A percentile compares a stretch with the other conserved stretches of the same genome.
phyloP scores from a whole-genome alignment of 73 alveolate species.

The Paramecium biaurelia region DNA sequence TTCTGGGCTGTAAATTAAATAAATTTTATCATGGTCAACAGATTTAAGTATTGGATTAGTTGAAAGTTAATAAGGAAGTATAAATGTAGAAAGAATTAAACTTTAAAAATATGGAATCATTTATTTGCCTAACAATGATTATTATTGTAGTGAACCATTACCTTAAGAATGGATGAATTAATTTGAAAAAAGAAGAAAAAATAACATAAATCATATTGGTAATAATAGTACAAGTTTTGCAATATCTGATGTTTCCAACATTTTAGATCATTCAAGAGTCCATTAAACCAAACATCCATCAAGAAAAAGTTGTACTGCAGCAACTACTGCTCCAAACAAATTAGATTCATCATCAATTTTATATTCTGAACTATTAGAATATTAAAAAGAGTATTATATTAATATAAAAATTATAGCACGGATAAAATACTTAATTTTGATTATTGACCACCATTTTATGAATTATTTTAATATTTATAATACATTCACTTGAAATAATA shows the following conservation, averaged over 20 bases:
- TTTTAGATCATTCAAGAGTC: conserved; percentile 5
- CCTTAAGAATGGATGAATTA: conserved; percentile 60
- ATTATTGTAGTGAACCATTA: conserved; percentile 63
- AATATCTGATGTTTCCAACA: neutral
- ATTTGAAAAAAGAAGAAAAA: neutral
- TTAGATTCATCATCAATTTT: conserved; percentile 1
- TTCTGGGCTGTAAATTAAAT: conserved; percentile 7
- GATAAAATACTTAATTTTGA: conserved; percentile 19
- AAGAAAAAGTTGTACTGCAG: neutral
- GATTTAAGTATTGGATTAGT: neutral
- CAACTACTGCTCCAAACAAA: neutral
- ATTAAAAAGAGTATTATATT: conserved; percentile 10
- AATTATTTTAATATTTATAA: neutral
- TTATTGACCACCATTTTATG: neutral
- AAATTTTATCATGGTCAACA: conserved; percentile 40
- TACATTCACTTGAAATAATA: neutral
- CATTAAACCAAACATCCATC: neutral
- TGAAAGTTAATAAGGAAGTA: neutral
- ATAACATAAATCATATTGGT: neutral
- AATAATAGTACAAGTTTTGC: conserved; percentile 30
- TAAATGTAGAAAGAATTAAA: neutral
- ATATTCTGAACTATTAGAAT: neutral
- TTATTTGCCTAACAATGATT: neutral
- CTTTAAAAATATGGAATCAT: neutral
- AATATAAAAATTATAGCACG: neutral